A percentile compares a stretch with the other conserved stretches of the same genome.
These are phyloP conservation scores for Graphilbum ipis-grandicollis DNA, from an alignment of 2,329 filamentous ascomycete genomes.

Conservation along the genomic window DNA sequence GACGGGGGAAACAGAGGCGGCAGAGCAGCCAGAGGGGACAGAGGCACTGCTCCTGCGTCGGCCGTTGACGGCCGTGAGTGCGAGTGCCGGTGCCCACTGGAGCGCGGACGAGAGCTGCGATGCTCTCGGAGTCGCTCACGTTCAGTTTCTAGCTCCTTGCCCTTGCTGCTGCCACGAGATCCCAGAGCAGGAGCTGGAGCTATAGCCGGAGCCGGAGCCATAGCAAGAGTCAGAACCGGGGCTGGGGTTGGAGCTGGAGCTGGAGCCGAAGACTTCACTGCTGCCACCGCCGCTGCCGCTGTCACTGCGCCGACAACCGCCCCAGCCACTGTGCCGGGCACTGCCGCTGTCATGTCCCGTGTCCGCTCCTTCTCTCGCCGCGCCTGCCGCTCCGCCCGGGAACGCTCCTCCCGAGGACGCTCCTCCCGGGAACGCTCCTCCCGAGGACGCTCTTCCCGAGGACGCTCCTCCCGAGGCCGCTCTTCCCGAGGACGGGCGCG, in stretches of 20 bases:
- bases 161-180: slow-evolving; percentile 9
- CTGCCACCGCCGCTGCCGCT: slow-evolving; percentile 12
- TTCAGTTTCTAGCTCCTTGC: slow-evolving; percentile 8
- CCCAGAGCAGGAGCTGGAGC: too few relatives aligned
- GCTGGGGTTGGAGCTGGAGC: slow-evolving; percentile 11
- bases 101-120: slow-evolving; percentile 11
- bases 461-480: too few relatives aligned
- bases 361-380: slow-evolving; percentile 15
- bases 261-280: not conserved
- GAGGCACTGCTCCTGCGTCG: too few relatives aligned
- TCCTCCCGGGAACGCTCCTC: too few relatives aligned
- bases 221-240: too few relatives aligned
- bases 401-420: slow-evolving; percentile 19
- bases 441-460: too few relatives aligned
- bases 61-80: slow-evolving; percentile 8
- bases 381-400: slow-evolving; percentile 27
- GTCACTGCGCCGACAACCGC: slow-evolving; percentile 11
- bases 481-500: too few relatives aligned
- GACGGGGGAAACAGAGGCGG: too few relatives aligned
- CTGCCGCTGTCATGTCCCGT: slow-evolving; percentile 11
- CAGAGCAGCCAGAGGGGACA: too few relatives aligned
- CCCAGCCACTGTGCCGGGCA: not conserved
- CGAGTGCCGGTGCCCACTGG: slow-evolving; percentile 4
- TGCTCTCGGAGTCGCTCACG: slow-evolving; percentile 10
- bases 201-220: too few relatives aligned